phyloP scores from a whole-genome alignment of 148 eudicot genomes.

The Amaranthus palmeri region DNA sequence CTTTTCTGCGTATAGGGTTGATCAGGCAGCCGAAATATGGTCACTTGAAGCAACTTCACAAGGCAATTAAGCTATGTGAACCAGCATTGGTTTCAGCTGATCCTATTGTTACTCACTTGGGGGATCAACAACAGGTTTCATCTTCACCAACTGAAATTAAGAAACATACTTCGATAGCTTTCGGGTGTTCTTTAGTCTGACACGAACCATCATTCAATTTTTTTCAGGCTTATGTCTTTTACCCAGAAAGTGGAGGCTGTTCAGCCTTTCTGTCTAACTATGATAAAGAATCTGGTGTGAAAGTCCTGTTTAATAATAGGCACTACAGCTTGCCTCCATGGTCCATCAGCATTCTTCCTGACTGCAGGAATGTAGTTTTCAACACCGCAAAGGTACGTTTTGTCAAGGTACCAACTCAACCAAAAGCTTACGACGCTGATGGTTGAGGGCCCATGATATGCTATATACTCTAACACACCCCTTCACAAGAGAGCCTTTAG shows the following conservation, averaged over 20 bases:
- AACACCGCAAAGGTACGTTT: constrained; percentile 86
- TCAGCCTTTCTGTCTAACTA: constrained; percentile 86
- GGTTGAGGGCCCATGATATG: no score
- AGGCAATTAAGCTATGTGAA: constrained; percentile 73
- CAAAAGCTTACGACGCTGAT: no score
- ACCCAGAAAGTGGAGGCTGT: constrained; percentile 62
- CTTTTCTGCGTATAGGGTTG: constrained; percentile 47
- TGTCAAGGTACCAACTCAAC: no score
- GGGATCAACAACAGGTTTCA: constrained; percentile 67
- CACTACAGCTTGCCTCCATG: constrained; percentile 93
- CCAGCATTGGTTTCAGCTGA: constrained; percentile 70
- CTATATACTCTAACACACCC: no score
- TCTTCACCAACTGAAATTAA: neutral
- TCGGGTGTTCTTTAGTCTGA: neutral
- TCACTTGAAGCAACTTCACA: constrained; percentile 75
- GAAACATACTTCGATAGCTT: neutral
- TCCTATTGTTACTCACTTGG: constrained; percentile 63
- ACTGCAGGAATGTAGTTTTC: constrained; percentile 79
- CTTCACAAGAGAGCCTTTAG: no score
- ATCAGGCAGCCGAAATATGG: constrained; percentile 77
- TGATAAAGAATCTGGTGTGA: constrained; percentile 49
- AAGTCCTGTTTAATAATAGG: constrained; percentile 68
- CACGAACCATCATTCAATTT: constrained; percentile 4
- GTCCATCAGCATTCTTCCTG: constrained; percentile 99
- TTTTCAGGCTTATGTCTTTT: constrained; percentile 76